Conservation (phyloP, 2,329 filamentous ascomycete species). For the Calonectria crousiana region DNA sequence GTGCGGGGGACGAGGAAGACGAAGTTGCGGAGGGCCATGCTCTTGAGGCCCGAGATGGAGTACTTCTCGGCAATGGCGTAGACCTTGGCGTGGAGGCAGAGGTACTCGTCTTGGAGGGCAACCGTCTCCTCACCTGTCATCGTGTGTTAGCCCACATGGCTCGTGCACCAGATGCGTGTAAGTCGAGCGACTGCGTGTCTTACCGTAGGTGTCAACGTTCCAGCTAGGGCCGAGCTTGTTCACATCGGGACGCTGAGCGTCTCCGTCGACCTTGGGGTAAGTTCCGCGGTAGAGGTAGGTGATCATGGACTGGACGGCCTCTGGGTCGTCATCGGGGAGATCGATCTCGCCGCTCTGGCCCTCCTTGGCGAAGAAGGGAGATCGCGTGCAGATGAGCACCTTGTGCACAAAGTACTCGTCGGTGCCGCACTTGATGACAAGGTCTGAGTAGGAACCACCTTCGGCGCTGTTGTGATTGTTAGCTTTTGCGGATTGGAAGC, state of each 20-base stretch:
- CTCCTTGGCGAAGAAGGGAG: conserved; percentile 21
- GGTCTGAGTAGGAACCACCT: conserved; percentile 13
- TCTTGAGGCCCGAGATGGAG: conserved; percentile 15
- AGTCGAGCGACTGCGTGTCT: background rate
- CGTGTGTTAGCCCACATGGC: background rate
- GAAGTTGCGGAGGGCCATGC: conserved; percentile 17
- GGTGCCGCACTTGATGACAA: conserved; percentile 23
- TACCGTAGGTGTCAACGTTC: conserved; percentile 6
- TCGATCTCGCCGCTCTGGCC: conserved; percentile 18
- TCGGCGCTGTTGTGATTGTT: conserved; percentile 13
- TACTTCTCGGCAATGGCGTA: conserved; percentile 26
- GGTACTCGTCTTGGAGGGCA: conserved; percentile 20
- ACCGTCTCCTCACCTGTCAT: conserved; percentile 3
- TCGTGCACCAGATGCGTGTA: background rate
- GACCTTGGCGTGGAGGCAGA: conserved; percentile 25
- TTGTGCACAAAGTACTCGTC: conserved; percentile 23
- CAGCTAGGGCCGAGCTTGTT: conserved; percentile 3
- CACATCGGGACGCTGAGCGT: background rate
- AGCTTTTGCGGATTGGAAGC: background rate
- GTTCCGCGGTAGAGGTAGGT: conserved; percentile 18
- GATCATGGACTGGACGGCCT: conserved; percentile 18
- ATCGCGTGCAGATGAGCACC: conserved; percentile 22
- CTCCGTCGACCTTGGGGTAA: conserved; percentile 12
- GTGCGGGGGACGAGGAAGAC: conserved; percentile 10
- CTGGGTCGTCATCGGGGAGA: conserved; percentile 24